phyloP scores from a whole-genome alignment of 2,329 filamentous ascomycete genomes.

The Davidsoniella eucalypti region DNA sequence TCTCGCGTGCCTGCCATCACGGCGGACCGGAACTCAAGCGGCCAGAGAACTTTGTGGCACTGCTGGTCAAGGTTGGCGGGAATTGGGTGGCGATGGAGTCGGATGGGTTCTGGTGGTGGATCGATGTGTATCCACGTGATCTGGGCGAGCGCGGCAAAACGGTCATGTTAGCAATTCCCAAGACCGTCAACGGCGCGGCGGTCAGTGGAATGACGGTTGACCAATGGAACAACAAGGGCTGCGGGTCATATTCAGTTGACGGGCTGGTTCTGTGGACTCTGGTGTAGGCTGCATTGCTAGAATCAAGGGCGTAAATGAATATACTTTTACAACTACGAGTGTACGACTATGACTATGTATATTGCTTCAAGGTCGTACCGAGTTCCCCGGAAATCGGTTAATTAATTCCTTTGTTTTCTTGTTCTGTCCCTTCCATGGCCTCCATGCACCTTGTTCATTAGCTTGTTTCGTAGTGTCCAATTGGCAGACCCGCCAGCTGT shows the following conservation, averaged over 20 bases:
- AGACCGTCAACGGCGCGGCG: constrained; percentile 28
- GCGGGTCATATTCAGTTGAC: constrained; percentile 18
- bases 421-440: not conserved
- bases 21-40: not conserved
- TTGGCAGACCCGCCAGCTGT: too few species aligned
- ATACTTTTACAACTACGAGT: too few species aligned
- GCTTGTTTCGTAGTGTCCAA: not conserved
- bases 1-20: constrained; percentile 64
- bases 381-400: too few species aligned
- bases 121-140: constrained; percentile 50
- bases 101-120: constrained; percentile 70
- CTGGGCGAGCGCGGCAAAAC: constrained; percentile 55
- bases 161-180: constrained; percentile 47
- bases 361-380: too few species aligned
- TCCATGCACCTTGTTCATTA: too few species aligned
- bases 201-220: constrained; percentile 32
- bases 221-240: constrained; percentile 24
- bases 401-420: not conserved
- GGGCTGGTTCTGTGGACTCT: constrained; percentile 34
- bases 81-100: constrained; percentile 48
- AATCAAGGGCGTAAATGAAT: too few species aligned
- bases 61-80: constrained; percentile 1
- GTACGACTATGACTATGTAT: too few species aligned
- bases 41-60: not conserved
- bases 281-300: constrained; percentile 19